These are phyloP conservation scores for Oxytropis ochrocephala DNA, from an alignment of 306 rosid genomes.

Conservation along the genomic window DNA sequence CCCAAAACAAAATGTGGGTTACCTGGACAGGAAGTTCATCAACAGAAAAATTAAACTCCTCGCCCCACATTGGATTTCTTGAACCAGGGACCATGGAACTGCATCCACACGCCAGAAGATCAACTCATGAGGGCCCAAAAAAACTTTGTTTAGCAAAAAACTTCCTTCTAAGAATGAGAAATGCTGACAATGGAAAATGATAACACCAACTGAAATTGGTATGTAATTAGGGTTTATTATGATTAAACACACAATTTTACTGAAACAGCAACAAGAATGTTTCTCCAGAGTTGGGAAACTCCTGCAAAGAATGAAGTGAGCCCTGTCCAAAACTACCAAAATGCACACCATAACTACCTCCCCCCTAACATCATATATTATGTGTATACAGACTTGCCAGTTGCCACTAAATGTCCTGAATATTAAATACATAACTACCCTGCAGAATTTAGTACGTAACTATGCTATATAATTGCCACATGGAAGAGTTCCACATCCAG, in stretches of 20 bases:
- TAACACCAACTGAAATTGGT: background rate
- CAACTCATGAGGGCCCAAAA: slow-evolving; percentile 13
- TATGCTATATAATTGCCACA: background rate
- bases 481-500: background rate
- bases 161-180: background rate
- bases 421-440: background rate
- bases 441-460: background rate
- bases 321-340: background rate
- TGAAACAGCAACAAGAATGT: background rate
- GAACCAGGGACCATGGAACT: slow-evolving; percentile 99
- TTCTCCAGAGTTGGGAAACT: background rate
- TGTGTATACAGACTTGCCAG: background rate
- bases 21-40: slow-evolving; percentile 98
- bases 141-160: slow-evolving; percentile 1
- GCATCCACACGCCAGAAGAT: slow-evolving; percentile 36
- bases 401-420: background rate
- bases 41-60: slow-evolving; percentile 90
- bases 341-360: background rate
- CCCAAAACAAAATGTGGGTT: slow-evolving; percentile 6
- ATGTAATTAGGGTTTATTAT: background rate
- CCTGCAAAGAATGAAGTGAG: background rate
- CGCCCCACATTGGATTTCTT: slow-evolving; percentile 99
- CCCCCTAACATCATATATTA: background rate
- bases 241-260: background rate
- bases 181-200: slow-evolving; percentile 5